A percentile compares a stretch with the other conserved stretches of the same genome.
Conservation (phyloP, 1,284 basidiomycete genomes). For the Rhizoctonia solani region DNA sequence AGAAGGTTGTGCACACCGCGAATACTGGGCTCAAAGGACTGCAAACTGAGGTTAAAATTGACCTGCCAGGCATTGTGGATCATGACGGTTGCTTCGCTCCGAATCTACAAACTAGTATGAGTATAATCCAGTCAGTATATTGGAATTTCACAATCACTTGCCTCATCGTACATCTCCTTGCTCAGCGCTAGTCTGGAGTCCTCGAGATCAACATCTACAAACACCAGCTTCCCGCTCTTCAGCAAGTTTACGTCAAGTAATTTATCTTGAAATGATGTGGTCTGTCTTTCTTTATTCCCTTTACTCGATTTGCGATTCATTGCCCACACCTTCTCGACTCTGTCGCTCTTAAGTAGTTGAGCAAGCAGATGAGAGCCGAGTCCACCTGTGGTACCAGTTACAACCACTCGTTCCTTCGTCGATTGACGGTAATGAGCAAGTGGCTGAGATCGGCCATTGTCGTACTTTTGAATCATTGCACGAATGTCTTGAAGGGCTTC, state of each 20-base stretch:
- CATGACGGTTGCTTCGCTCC: conserved; percentile 45
- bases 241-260: conserved; percentile 6
- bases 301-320: conserved; percentile 25
- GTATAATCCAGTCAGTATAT: neutral
- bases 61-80: conserved; percentile 47
- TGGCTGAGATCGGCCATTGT: neutral
- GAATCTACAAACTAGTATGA: neutral
- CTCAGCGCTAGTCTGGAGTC: conserved; percentile 41
- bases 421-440: neutral
- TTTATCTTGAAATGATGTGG: conserved; percentile 27
- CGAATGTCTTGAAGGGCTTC: neutral
- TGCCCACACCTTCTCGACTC: conserved; percentile 34
- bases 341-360: conserved; percentile 38
- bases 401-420: conserved; percentile 40
- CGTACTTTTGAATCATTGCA: neutral
- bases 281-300: conserved; percentile 20
- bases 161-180: conserved; percentile 41
- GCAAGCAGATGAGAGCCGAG: conserved; percentile 45
- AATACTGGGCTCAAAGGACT: conserved; percentile 37
- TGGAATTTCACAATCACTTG: conserved; percentile 31
- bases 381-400: conserved; percentile 48
- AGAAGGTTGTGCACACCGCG: conserved; percentile 35
- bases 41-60: conserved; percentile 38
- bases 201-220: conserved; percentile 42
- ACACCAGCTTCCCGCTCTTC: conserved; percentile 30